phyloP scores from a whole-genome alignment of 169 alveolate species.

The Miamiensis avidus region DNA sequence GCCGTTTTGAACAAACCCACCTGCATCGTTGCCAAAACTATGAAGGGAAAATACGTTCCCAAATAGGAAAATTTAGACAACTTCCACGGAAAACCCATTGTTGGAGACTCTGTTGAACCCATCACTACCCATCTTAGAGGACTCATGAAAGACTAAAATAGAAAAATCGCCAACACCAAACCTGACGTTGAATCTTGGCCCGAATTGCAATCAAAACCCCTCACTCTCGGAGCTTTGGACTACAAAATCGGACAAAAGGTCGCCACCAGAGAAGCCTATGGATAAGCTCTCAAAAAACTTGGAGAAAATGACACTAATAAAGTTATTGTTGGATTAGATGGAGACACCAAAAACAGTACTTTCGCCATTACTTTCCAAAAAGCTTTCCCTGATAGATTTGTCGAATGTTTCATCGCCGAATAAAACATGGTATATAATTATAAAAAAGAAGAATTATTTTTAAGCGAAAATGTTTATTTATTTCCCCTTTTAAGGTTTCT shows the following conservation, averaged over 20 bases:
- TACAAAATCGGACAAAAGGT: constrained; percentile 33
- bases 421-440: constrained; percentile 45
- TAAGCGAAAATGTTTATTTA: neutral
- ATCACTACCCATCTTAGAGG: constrained; percentile 16
- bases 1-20: constrained; percentile 40
- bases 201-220: neutral
- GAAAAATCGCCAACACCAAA: constrained; percentile 11
- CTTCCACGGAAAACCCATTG: constrained; percentile 72
- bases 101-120: constrained; percentile 29
- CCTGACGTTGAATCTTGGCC: neutral
- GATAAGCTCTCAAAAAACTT: constrained; percentile 1
- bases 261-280: constrained; percentile 1
- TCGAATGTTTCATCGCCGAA: constrained; percentile 73
- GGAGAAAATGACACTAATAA: constrained; percentile 44
- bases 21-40: constrained; percentile 59
- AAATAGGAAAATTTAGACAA: constrained; percentile 46
- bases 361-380: constrained; percentile 38
- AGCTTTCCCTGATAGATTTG: constrained; percentile 55
- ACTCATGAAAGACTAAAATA: constrained; percentile 6
- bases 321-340: constrained; percentile 55
- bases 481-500: neutral
- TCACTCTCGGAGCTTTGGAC: constrained; percentile 24
- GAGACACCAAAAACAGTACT: constrained; percentile 70
- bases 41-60: constrained; percentile 57
- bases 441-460: constrained; percentile 21